Conservation (phyloP, 1,139 yeast genomes). For the Blastobotrys indianensis region DNA sequence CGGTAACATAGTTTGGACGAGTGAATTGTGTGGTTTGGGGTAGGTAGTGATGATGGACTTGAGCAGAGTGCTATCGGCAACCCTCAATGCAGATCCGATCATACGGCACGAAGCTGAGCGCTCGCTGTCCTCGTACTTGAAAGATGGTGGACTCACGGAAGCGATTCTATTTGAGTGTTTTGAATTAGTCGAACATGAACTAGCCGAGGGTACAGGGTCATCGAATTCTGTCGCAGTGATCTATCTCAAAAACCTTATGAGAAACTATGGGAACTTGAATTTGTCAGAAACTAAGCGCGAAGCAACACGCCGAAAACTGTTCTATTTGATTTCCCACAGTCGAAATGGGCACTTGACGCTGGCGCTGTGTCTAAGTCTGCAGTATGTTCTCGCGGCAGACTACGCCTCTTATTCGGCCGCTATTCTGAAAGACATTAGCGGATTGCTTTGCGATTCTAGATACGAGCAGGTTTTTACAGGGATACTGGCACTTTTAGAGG, state of each 20-base stretch:
- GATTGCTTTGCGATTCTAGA: slow-evolving; percentile 7
- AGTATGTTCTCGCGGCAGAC: not conserved
- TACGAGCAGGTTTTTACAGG: slow-evolving; percentile 15
- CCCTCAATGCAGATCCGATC: slow-evolving; percentile 13
- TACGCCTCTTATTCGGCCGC: slow-evolving; percentile 4
- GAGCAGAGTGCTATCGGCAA: slow-evolving; percentile 12
- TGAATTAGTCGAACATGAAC: slow-evolving; percentile 6
- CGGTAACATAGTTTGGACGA: too few species aligned
- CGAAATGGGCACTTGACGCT: slow-evolving; percentile 5
- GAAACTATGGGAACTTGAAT: slow-evolving; percentile 4
- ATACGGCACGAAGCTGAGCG: slow-evolving; percentile 15
- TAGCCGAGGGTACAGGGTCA: slow-evolving; percentile 3
- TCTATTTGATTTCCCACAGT: slow-evolving; percentile 10
- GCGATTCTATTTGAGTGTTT: slow-evolving; percentile 12
- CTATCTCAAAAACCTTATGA: slow-evolving; percentile 15
- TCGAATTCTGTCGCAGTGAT: slow-evolving; percentile 14
- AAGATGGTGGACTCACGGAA: not conserved
- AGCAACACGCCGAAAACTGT: slow-evolving; percentile 9
- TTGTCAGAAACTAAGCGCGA: not conserved
- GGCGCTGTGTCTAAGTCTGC: slow-evolving; percentile 4
- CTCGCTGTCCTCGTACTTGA: slow-evolving; percentile 8
- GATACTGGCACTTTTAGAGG: slow-evolving; percentile 13
- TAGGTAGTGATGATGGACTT: slow-evolving; percentile 7
- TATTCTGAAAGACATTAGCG: slow-evolving; percentile 11
- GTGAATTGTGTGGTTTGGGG: too few species aligned